Evolutionary conservation across 805 yeast species (phyloP), one percentile per base, ranked within the genome.

Genomic region (Candida mattraensis): DNA sequence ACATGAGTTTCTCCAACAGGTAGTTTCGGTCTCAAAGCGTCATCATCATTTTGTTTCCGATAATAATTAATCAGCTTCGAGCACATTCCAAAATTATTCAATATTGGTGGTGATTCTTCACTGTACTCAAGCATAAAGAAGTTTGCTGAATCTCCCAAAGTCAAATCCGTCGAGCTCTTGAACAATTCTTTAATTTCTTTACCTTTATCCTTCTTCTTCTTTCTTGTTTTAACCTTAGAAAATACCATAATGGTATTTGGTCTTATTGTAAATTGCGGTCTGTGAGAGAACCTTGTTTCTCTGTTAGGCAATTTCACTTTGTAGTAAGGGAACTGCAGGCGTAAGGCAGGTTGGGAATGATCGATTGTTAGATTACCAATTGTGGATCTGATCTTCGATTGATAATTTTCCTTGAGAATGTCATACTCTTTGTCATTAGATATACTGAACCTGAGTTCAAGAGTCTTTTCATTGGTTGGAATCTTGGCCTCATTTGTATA

Each of bases 41-140:
- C 99, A 33, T 85, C 88, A 11, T 82, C 87, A 40, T 70, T 70
- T 42, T 76, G 78, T 57, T 91, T 91, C 47, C 99, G 74, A 60
- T 93, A 93, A 57, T 93, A 93, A 55, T 93, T 93, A 49, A 93
- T 85, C 40, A 93, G 64, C 56, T 91, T 93, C 28, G 89, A 83
- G 6, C 96, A 94, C 99, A 93, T 93, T 40, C 99, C 99, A 58
- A 83, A 87, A 42, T 86, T 87, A 4, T 91, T 83, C 19, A 93
- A 63, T 1, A 86, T 83, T 28, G 80, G 63, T 1, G 99, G 99
- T 34, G 69, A 69, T 59, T 93, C 95, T 58, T 93, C 99, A 9
- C 93, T 76, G 56, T 91, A 93, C 56, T 93, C 99, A 69, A 88
- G 67, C 34, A 86, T 69, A 42, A 87, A 77, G 11, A 87, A 70